Base-by-base conservation (phyloP, 306 rosid species). In the Ammopiptanthus mongolicus region DNA sequence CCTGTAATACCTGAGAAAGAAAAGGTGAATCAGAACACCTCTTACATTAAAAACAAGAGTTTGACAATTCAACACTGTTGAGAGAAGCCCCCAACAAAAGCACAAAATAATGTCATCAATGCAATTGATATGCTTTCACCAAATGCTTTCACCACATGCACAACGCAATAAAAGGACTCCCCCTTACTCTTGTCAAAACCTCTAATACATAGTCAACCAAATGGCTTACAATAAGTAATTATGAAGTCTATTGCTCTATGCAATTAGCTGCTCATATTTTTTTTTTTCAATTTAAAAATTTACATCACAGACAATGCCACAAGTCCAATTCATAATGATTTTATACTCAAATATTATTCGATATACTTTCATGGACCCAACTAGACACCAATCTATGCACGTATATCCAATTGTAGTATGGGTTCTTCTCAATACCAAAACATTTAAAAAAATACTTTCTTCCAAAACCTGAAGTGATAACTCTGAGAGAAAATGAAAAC, bases 1-100 rank as follows among this genome's bases (percentile, higher is more conserved):
- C 98, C 98, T 0, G 97, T 95, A 75, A 91, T 91, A 66, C 98
- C 98, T 91, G 84, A 63, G 84, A 62, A 75, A 44, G 33, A 68
- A 72, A 76, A 5, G 46, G 72, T 15, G 52, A 21, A 73, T 62
- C 68, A 63, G n/a, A 21, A 77, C 67, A 62, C 36, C 47, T 41
- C 12, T 48, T 56, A 21, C 13, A 60, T 55, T 48, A 53, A 73
- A 28, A 61, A 52, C 44, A 55, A 19, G 47, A 39, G 57, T 66
- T 34, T 46, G 25, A 33, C 41, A 33, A 14, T 21, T 64, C 58
- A 62, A 51, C 19, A 23, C 28, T 21, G 58, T 31, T 8, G 23
- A 57, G 14, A 67, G 65, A 46, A 68, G 81, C 39, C 46, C 25
- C 50, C 8, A 6, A 18, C 34, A 72, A 56, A 34, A 37, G 76